Conservation (phyloP, 371 early-diverging fungal species). For the Homolaphlyctis polyrhiza region DNA sequence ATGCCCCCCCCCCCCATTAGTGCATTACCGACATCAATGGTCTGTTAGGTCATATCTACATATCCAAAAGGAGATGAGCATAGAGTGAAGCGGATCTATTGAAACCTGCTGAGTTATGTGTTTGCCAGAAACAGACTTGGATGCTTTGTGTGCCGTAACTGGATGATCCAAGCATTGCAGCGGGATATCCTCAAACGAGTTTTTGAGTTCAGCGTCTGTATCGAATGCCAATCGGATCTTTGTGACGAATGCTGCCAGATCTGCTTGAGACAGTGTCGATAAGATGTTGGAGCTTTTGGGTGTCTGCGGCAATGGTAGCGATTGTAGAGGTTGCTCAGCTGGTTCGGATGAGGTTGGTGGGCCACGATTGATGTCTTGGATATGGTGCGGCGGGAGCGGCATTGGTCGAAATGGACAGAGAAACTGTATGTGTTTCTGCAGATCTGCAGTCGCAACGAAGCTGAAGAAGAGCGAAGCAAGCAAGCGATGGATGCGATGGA, state of each 20-base stretch:
- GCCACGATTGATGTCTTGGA: slow-evolving; percentile 16
- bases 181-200: background rate
- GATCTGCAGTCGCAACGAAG: background rate
- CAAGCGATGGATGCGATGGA: too few species aligned
- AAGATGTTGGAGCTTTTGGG: slow-evolving; percentile 5
- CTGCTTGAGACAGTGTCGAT: background rate
- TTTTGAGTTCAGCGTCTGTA: background rate
- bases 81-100: too few species aligned
- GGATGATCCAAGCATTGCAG: background rate
- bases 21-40: too few species aligned
- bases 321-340: background rate
- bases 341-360: background rate
- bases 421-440: background rate
- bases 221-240: background rate
- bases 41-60: too few species aligned
- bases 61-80: too few species aligned
- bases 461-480: too few species aligned
- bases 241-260: slow-evolving; percentile 1
- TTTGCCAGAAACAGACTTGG: background rate
- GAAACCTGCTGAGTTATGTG: too few species aligned
- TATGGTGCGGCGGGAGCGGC: slow-evolving; percentile 13
- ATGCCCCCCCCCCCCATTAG: too few species aligned
- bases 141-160: background rate
- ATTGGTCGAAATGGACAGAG: slow-evolving; percentile 55
- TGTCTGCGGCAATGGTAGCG: background rate